A percentile compares a stretch with the other conserved stretches of the same genome.
These are phyloP conservation scores for Mytilinidion resinicola DNA, from an alignment of 495 filamentous ascomycete species.

Conservation along the genomic window DNA sequence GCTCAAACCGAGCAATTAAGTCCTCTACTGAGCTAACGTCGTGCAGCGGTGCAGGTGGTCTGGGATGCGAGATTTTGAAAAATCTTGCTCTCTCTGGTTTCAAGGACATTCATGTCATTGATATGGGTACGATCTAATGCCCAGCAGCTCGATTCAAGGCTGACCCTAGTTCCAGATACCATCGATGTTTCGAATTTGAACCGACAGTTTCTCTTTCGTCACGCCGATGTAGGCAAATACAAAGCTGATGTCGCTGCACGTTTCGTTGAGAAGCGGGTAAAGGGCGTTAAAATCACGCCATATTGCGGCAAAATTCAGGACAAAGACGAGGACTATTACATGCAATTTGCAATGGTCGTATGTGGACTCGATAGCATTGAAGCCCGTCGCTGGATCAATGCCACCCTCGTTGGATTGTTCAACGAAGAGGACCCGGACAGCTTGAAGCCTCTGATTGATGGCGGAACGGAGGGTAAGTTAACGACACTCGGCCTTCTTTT, in stretches of 20 bases:
- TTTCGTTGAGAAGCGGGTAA: slow-evolving; percentile 83
- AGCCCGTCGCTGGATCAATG: slow-evolving; percentile 96
- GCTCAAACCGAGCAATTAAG: slow-evolving; percentile 7
- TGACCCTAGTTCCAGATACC: slow-evolving; percentile 54
- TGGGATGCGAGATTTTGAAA: slow-evolving; percentile 97
- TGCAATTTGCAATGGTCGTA: slow-evolving; percentile 89
- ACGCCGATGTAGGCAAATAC: slow-evolving; percentile 83
- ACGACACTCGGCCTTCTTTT: not conserved
- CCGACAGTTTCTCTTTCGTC: slow-evolving; percentile 93
- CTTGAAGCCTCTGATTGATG: slow-evolving; percentile 89
- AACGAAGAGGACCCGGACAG: slow-evolving; percentile 71
- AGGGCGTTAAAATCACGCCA: slow-evolving; percentile 85
- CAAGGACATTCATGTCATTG: slow-evolving; percentile 96
- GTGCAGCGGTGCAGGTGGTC: slow-evolving; percentile 80
- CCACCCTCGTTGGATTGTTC: slow-evolving; percentile 83
- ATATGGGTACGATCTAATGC: slow-evolving; percentile 64
- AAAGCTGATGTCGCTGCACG: slow-evolving; percentile 91
- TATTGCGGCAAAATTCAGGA: slow-evolving; percentile 95
- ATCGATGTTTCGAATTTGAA: slow-evolving; percentile 99
- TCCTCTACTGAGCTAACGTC: not conserved
- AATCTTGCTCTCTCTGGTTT: slow-evolving; percentile 93
- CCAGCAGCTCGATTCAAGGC: slow-evolving; percentile 5
- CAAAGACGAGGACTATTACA: slow-evolving; percentile 95
- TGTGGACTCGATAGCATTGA: slow-evolving; percentile 98
- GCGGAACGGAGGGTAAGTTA: slow-evolving; percentile 78